Evolutionary conservation across 1,284 basidiomycete species (phyloP).

Genomic region (Anthracocystis panici-leucophaei): DNA sequence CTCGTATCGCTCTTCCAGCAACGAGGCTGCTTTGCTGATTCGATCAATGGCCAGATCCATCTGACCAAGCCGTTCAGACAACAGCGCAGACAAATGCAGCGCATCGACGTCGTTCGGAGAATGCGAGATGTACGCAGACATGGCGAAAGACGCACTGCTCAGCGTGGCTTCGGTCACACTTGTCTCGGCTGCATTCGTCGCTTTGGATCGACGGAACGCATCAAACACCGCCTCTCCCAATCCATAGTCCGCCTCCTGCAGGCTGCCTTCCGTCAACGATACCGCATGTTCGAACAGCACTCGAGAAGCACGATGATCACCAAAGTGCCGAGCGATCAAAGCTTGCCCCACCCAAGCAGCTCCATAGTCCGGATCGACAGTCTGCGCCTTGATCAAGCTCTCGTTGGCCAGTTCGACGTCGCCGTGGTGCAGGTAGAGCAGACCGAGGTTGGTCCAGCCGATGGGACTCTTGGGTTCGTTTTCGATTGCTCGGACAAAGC

Average conservation of each 20-base stretch:
- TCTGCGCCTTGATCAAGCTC: slow-evolving; percentile 87
- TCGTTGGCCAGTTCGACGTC: slow-evolving; percentile 88
- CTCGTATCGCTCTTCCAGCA: slow-evolving; percentile 90
- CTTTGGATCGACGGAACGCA: slow-evolving; percentile 71
- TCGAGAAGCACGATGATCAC: slow-evolving; percentile 76
- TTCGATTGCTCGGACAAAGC: slow-evolving; percentile 89
- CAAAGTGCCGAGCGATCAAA: slow-evolving; percentile 79
- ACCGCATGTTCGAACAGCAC: slow-evolving; percentile 86
- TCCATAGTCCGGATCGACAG: slow-evolving; percentile 88
- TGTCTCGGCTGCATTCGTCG: slow-evolving; percentile 71
- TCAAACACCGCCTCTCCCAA: slow-evolving; percentile 78
- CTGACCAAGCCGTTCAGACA: slow-evolving; percentile 86
- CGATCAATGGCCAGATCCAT: slow-evolving; percentile 76
- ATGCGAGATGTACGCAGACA: slow-evolving; percentile 81
- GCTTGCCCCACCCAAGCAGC: slow-evolving; percentile 95
- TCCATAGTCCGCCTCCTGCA: slow-evolving; percentile 86
- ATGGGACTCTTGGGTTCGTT: slow-evolving; percentile 76
- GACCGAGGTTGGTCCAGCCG: slow-evolving; percentile 89
- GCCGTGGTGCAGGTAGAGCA: slow-evolving; percentile 85
- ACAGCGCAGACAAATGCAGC: slow-evolving; percentile 84
- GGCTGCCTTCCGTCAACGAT: slow-evolving; percentile 76
- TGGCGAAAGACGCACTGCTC: slow-evolving; percentile 77
- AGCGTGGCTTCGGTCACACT: slow-evolving; percentile 19
- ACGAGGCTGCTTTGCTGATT: slow-evolving; percentile 77
- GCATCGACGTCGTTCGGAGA: slow-evolving; percentile 80